These are phyloP conservation scores for Speleostelium caveatum DNA, from an alignment of 78 protist species.

Conservation along the genomic window DNA sequence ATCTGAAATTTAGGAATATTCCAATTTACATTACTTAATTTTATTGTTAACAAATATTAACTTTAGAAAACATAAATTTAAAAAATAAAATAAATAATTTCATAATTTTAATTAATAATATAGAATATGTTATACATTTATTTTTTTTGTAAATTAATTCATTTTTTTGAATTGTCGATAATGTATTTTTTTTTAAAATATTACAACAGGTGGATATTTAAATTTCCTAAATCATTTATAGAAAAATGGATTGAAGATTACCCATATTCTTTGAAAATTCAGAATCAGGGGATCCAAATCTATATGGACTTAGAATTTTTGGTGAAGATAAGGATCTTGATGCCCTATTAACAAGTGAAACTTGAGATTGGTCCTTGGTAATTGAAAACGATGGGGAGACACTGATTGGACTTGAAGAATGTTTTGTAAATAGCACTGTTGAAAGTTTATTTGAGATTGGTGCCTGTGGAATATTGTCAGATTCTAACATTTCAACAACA, in stretches of 20 bases:
- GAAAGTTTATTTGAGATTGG: neutral
- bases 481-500: slow-evolving; percentile 7
- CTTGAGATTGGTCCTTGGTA: neutral
- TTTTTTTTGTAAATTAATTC: too few species aligned
- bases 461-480: neutral
- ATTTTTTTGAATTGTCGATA: too few species aligned
- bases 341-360: neutral
- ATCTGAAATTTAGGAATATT: slow-evolving; percentile 38
- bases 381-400: neutral
- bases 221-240: too few species aligned
- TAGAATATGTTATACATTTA: too few species aligned
- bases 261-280: neutral
- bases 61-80: too few species aligned
- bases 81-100: too few species aligned
- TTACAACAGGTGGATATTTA: too few species aligned
- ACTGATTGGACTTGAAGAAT: neutral
- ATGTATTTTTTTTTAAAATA: too few species aligned
- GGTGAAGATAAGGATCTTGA: neutral
- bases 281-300: neutral
- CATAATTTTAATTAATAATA: too few species aligned
- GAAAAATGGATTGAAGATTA: neutral
- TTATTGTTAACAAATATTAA: too few species aligned
- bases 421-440: neutral
- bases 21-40: too few species aligned
- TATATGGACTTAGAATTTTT: neutral